Conservation (phyloP, 2,329 filamentous ascomycete species). For the Alternaria sp. region DNA sequence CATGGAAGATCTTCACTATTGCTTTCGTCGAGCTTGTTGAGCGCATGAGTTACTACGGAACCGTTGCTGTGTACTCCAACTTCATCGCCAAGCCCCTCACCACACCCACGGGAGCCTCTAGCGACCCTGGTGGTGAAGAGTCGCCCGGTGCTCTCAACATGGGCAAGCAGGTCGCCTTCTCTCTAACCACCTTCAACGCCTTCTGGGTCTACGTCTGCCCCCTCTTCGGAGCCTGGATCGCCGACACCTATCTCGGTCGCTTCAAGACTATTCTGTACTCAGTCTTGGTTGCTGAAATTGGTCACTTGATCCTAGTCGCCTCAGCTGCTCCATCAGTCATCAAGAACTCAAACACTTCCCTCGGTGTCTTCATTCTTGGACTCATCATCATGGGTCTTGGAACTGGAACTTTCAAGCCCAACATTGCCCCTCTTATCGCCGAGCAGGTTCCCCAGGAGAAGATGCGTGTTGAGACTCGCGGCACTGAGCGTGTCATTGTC, state of each 20-base stretch:
- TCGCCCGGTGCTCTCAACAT: constrained; percentile 63
- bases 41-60: constrained; percentile 53
- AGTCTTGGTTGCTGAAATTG: constrained; percentile 66
- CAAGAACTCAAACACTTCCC: constrained; percentile 52
- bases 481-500: constrained; percentile 68
- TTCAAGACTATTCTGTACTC: constrained; percentile 68
- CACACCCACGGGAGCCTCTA: constrained; percentile 38
- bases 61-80: constrained; percentile 50
- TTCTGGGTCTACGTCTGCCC: constrained; percentile 68
- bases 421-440: constrained; percentile 65
- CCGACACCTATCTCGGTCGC: constrained; percentile 69
- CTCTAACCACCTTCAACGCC: constrained; percentile 62
- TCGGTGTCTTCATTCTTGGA: constrained; percentile 65
- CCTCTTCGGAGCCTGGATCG: constrained; percentile 66
- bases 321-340: constrained; percentile 56
- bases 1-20: constrained; percentile 46
- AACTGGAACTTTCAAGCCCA: constrained; percentile 75
- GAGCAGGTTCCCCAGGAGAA: constrained; percentile 71
- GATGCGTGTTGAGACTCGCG: constrained; percentile 55
- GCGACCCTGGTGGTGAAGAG: too few species aligned
- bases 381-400: constrained; percentile 72
- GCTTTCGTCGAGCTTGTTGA: constrained; percentile 52
- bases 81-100: constrained; percentile 45
- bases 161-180: constrained; percentile 63
- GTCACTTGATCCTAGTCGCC: constrained; percentile 63